Percentiles rank a stretch among this genome's conserved stretches.
Evolutionary conservation across 768 basidiomycete species (phyloP).

Genomic region (Russula compacta): DNA sequence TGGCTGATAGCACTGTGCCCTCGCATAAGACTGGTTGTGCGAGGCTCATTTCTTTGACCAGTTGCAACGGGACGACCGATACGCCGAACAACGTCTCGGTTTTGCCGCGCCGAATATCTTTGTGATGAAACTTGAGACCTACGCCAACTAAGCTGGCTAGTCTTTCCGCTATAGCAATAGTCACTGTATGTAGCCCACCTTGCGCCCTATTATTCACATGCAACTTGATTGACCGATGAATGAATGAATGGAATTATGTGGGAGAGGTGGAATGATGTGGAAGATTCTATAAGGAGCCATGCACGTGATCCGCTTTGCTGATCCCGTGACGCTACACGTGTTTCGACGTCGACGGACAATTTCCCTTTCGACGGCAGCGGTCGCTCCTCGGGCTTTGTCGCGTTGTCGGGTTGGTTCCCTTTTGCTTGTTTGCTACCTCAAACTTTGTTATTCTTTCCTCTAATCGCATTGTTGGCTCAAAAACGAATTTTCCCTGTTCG

Average conservation of each 20-base stretch:
- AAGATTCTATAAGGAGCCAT: neutral
- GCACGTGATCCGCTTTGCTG: neutral
- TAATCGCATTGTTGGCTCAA: neutral
- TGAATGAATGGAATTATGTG: neutral
- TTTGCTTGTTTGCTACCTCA: no score
- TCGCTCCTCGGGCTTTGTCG: neutral
- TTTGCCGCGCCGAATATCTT: constrained; percentile 75
- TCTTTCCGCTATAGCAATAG: neutral
- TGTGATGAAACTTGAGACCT: constrained; percentile 54
- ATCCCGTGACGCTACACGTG: constrained; percentile 18
- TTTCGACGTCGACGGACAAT: constrained; percentile 3
- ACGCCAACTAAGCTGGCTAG: constrained; percentile 1
- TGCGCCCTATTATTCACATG: neutral
- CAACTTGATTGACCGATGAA: neutral
- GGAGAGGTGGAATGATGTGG: neutral
- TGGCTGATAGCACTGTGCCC: neutral
- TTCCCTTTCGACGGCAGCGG: neutral
- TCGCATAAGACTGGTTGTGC: constrained; percentile 61
- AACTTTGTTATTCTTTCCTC: neutral
- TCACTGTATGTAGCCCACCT: neutral
- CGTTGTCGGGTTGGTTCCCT: neutral
- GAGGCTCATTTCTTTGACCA: constrained; percentile 66
- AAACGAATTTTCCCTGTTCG: neutral
- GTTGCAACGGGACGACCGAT: constrained; percentile 49
- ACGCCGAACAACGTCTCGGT: constrained; percentile 52